A percentile compares a stretch with the other conserved stretches of the same genome.
phyloP scores from a whole-genome alignment of 1,284 basidiomycete genomes.

The Leccinum fuscescens region DNA sequence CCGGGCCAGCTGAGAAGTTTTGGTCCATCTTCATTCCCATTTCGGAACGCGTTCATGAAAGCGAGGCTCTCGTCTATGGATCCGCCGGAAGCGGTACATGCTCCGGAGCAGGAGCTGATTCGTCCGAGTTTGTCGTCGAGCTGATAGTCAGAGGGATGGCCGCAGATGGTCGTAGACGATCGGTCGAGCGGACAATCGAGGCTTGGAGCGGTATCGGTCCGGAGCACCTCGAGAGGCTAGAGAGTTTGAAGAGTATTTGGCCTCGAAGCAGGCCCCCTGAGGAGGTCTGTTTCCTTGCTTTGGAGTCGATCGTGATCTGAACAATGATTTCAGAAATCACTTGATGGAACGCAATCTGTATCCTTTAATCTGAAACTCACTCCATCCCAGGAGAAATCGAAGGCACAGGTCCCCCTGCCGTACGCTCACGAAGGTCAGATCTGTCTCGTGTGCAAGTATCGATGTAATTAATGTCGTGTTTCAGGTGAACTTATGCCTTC shows the following conservation, averaged over 20 bases:
- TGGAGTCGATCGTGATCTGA: slow-evolving; percentile 4
- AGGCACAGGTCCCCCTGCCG: slow-evolving; percentile 80
- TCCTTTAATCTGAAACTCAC: slow-evolving; percentile 87
- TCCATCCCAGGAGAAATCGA: slow-evolving; percentile 75
- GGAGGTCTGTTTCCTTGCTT: slow-evolving; percentile 40
- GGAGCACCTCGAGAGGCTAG: slow-evolving; percentile 48
- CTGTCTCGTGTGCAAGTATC: neutral
- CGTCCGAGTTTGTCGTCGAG: slow-evolving; percentile 58
- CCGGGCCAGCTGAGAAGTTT: slow-evolving; percentile 62
- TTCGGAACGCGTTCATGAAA: slow-evolving; percentile 57
- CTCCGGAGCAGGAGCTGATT: slow-evolving; percentile 24
- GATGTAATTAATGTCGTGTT: slow-evolving; percentile 4
- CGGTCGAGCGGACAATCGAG: slow-evolving; percentile 60
- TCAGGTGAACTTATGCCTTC: slow-evolving; percentile 28
- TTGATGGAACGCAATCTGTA: slow-evolving; percentile 62
- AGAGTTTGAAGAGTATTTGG: slow-evolving; percentile 49
- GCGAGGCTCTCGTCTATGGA: slow-evolving; percentile 61
- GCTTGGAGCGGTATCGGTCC: slow-evolving; percentile 53
- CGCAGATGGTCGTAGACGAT: slow-evolving; percentile 43
- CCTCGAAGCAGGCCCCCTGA: slow-evolving; percentile 34
- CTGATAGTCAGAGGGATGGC: slow-evolving; percentile 49
- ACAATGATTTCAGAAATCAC: slow-evolving; percentile 33
- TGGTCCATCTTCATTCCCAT: slow-evolving; percentile 72
- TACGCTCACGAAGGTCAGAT: slow-evolving; percentile 79
- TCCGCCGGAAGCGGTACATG: slow-evolving; percentile 51